Evolutionary conservation across 129 eudicot genomes (phyloP), one percentile per base, ranked within the genome.

Genomic region (Pulicaria dysenterica): DNA sequence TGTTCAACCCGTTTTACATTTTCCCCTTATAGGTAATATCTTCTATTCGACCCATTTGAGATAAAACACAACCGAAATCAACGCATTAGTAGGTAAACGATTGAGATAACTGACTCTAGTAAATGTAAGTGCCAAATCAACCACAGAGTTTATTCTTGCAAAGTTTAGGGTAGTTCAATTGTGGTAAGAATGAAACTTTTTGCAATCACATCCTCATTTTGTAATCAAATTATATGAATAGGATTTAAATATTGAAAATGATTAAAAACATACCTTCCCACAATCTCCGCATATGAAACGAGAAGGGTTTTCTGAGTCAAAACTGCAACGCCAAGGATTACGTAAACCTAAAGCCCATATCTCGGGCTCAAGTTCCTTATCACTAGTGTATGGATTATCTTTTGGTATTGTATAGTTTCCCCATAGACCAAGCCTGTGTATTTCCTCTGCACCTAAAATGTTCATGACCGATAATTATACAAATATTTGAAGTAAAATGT

Each of bases 251-350:
- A 24, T 24, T 24, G 1, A 7, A 6, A 57, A 6, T 4, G 38
- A 15, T 42, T 6, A 24, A 41, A 14, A 16, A 38, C 24, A 1
- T 80, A 91, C 95, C 92, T 84, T 86, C 14, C 97, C 95, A 9
- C 68, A 67, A 58, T 91, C 92, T 16, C 86, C 95, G 70, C 92
- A 91, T 44, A 83, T 41, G 44, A 88, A 86, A 36, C 81, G 87
- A 72, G 92, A 88, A 78, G 90, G 84, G 63, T 84, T 88, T 69
- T 76, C 79, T 16, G 90, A 82, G 73, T 91, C 92, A 58, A 88
- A 91, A 58, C 89, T 88, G 84, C 97, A 88, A 19, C 92, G 74
- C 95, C 97, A 91, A 38, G 95, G 95, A 63, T 88, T 84, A 65
- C 95, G 73, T 15, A 91, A 67, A 64, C 95, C 95, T 67, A 91